Evolutionary conservation across 371 early-diverging fungal genomes (phyloP).

Genomic region (Mucor saturninus): DNA sequence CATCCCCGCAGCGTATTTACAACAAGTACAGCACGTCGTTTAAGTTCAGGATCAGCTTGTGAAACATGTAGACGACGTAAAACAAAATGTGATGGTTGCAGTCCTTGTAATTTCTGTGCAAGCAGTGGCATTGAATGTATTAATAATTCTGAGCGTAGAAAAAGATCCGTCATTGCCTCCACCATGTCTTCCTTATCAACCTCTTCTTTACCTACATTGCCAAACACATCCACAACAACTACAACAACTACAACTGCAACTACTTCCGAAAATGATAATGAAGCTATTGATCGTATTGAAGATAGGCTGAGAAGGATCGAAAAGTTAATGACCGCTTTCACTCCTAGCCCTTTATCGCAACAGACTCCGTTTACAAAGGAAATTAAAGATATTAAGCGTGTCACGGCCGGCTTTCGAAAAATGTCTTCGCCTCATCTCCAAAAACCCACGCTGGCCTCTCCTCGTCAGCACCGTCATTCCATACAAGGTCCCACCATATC

Average conservation of each 20-base stretch:
- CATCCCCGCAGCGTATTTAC: constrained; percentile 36
- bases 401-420: constrained; percentile 25
- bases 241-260: neutral
- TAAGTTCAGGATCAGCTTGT: constrained; percentile 57
- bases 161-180: constrained; percentile 24
- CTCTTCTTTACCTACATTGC: neutral
- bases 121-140: constrained; percentile 38
- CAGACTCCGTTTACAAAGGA: constrained; percentile 12
- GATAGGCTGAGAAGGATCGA: constrained; percentile 47
- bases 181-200: constrained; percentile 3
- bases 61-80: constrained; percentile 58
- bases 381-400: constrained; percentile 19
- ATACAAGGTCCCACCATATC: constrained; percentile 17
- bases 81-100: constrained; percentile 58
- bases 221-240: neutral
- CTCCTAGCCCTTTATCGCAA: constrained; percentile 41
- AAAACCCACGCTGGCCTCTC: neutral
- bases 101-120: constrained; percentile 53
- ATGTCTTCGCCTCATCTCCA: constrained; percentile 34
- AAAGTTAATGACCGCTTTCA: constrained; percentile 43
- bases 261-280: constrained; percentile 30
- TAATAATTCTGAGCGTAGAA: constrained; percentile 37
- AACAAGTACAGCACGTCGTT: constrained; percentile 44
- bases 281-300: constrained; percentile 47
- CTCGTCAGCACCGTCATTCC: constrained; percentile 33